These are phyloP conservation scores for Lentinus polychrous DNA, from an alignment of 1,284 basidiomycete species.

Conservation along the genomic window DNA sequence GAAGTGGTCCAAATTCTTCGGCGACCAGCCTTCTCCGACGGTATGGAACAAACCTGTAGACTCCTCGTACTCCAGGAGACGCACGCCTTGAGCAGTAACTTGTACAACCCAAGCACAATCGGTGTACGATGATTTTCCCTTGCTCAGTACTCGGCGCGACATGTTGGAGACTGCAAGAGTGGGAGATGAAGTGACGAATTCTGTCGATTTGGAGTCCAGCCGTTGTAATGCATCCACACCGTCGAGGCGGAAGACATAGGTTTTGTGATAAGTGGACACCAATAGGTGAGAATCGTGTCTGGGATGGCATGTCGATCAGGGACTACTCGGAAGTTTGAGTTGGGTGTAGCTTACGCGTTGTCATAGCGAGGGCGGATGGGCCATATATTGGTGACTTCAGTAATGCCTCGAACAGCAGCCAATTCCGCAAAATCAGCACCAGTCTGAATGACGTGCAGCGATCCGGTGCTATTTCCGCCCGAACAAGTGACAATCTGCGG, in stretches of 20 bases:
- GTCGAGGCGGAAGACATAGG: conserved; percentile 46
- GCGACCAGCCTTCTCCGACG: conserved; percentile 28
- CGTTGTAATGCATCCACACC: conserved; percentile 30
- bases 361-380: conserved; percentile 45
- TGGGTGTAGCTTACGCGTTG: conserved; percentile 38
- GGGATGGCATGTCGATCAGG: conserved; percentile 4
- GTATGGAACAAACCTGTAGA: conserved; percentile 26
- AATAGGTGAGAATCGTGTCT: conserved; percentile 52
- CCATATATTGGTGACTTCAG: conserved; percentile 59
- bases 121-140: conserved; percentile 32
- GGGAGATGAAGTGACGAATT: conserved; percentile 40
- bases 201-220: conserved; percentile 30
- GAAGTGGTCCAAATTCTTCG: conserved; percentile 17
- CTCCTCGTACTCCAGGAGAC: conserved; percentile 47
- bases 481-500: conserved; percentile 86
- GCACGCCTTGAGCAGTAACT: conserved; percentile 54
- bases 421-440: conserved; percentile 80
- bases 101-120: conserved; percentile 61
- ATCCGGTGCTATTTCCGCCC: conserved; percentile 77
- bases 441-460: conserved; percentile 76
- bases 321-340: neutral
- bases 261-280: conserved; percentile 47
- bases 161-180: conserved; percentile 68
- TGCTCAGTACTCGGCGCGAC: conserved; percentile 25
- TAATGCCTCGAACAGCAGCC: conserved; percentile 54